Evolutionary conservation across 2,329 filamentous ascomycete species (phyloP), one percentile per base, ranked within the genome.

Genomic region (Parastagonospora nodorum): DNA sequence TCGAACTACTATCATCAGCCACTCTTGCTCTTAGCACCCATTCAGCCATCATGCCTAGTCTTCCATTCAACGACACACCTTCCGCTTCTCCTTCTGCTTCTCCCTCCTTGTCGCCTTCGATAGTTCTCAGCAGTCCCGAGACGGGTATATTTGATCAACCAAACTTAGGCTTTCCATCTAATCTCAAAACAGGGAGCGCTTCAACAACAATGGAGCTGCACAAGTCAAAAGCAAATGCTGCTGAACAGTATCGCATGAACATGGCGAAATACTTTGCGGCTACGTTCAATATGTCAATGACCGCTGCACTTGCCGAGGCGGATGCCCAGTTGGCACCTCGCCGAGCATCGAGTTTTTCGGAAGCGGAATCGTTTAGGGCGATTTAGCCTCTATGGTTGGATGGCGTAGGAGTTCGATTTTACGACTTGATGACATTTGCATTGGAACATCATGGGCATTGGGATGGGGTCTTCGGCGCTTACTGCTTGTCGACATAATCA

Each of bases 61-160:
- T 72, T 62, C 67, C 71, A 49, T 73, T 73, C 62, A 57, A 64
- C 55, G 53, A 52, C 38, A 51, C 44, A 15, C 44, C 68, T 58
- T 59, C 66, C 60, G 59, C 70, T 54, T 71, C 70, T 63, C 64
- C 71, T 60, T 60, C 65, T 50, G 60, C 67, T 57, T 71, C 69
- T 58, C 68, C 71, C 40, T 66, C 50, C 50, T 51, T 65, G 35
- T 63, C 66, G 48, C 59, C 64, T 32, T 71, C 71, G 57, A 73
- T 73, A 71, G 68, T 73, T 66, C 69, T 73, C 51, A 61, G 67
- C 39, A 48, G 45, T 70, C 67, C 69, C 64, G 60, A 67, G 65
- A 67, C 68, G 69, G 71, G 71, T 73, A 73, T 72, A 71, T 66
- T 66, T 65, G 66, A 72, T 69, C 69, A 62, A 66, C 64, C 66